phyloP scores from a whole-genome alignment of 805 yeast species.

The Candida khao-thaluensis region DNA sequence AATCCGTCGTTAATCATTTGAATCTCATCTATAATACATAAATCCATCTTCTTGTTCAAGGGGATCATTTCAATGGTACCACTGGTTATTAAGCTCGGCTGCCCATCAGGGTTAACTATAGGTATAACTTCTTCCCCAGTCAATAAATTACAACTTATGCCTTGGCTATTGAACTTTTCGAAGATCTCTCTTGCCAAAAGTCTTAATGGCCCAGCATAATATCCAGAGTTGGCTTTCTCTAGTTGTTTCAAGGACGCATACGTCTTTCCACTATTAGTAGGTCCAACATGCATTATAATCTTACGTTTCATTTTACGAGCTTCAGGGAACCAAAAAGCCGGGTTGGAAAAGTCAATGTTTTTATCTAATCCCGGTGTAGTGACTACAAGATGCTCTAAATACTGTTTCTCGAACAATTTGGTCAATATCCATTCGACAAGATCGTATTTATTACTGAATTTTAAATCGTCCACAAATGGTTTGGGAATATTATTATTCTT shows the following conservation, averaged over 20 bases:
- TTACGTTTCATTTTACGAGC: conserved; percentile 79
- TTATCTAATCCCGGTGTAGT: conserved; percentile 12
- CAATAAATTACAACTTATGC: conserved; percentile 72
- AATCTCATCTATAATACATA: conserved; percentile 91
- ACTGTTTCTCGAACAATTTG: conserved; percentile 25
- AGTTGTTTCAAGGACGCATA: conserved; percentile 74
- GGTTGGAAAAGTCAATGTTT: conserved; percentile 32
- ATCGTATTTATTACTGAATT: conserved; percentile 19
- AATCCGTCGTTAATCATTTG: conserved; percentile 83
- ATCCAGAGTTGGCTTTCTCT: conserved; percentile 67
- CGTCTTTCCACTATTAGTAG: conserved; percentile 96
- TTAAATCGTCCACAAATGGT: conserved; percentile 17
- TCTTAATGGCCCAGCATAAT: conserved; percentile 92
- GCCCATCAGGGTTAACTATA: conserved; percentile 66
- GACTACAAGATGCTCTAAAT: conserved; percentile 15
- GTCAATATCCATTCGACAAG: conserved; percentile 22
- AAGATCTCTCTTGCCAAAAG: conserved; percentile 88
- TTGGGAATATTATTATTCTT: conserved; percentile 19
- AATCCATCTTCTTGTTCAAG: conserved; percentile 64
- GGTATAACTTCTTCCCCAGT: conserved; percentile 95
- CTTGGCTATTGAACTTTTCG: conserved; percentile 69
- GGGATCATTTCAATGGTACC: conserved; percentile 96
- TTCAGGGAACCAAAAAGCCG: conserved; percentile 71
- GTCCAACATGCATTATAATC: conserved; percentile 92
- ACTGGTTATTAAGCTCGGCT: conserved; percentile 70